A percentile compares a stretch with the other conserved stretches of the same genome.
Conservation (phyloP, 2,329 filamentous ascomycete species). For the Xylaria sp. region DNA sequence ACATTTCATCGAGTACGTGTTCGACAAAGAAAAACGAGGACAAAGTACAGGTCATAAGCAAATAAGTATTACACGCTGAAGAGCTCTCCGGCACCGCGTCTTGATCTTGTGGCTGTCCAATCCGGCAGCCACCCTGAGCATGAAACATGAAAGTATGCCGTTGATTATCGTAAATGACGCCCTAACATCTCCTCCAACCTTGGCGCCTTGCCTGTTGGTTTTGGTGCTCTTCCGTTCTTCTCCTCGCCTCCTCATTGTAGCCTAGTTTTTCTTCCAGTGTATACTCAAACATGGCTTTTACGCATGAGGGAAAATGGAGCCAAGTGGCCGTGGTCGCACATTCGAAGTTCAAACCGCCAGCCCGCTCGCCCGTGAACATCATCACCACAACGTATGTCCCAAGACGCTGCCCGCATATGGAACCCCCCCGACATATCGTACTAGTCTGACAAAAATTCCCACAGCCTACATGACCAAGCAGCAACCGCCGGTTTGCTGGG, state of each 20-base stretch:
- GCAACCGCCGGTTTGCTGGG: slow-evolving; percentile 91
- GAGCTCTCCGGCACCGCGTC: slow-evolving; percentile 50
- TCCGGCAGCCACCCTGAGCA: slow-evolving; percentile 41
- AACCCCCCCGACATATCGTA: slow-evolving; percentile 27
- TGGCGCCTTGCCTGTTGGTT: slow-evolving; percentile 38
- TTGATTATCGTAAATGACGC: slow-evolving; percentile 49
- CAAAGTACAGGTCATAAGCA: slow-evolving; percentile 53
- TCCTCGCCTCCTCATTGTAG: slow-evolving; percentile 24
- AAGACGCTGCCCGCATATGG: slow-evolving; percentile 29
- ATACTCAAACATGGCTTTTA: slow-evolving; percentile 36
- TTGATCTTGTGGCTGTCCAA: slow-evolving; percentile 39
- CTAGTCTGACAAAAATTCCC: slow-evolving; percentile 31
- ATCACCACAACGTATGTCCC: slow-evolving; percentile 42
- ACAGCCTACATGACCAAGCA: slow-evolving; percentile 86
- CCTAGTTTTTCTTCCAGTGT: slow-evolving; percentile 35
- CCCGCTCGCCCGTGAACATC: slow-evolving; percentile 32
- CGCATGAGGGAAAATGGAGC: slow-evolving; percentile 33
- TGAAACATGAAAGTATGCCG: slow-evolving; percentile 44
- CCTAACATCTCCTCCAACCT: slow-evolving; percentile 37
- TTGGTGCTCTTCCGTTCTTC: slow-evolving; percentile 30
- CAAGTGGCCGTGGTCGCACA: slow-evolving; percentile 31
- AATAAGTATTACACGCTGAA: slow-evolving; percentile 62
- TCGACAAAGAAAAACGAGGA: slow-evolving; percentile 47
- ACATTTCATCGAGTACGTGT: slow-evolving; percentile 46
- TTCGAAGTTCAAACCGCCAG: slow-evolving; percentile 41